These are phyloP conservation scores for Rhodotorula sp. DNA, from an alignment of 1,284 basidiomycete genomes.

Conservation along the genomic window DNA sequence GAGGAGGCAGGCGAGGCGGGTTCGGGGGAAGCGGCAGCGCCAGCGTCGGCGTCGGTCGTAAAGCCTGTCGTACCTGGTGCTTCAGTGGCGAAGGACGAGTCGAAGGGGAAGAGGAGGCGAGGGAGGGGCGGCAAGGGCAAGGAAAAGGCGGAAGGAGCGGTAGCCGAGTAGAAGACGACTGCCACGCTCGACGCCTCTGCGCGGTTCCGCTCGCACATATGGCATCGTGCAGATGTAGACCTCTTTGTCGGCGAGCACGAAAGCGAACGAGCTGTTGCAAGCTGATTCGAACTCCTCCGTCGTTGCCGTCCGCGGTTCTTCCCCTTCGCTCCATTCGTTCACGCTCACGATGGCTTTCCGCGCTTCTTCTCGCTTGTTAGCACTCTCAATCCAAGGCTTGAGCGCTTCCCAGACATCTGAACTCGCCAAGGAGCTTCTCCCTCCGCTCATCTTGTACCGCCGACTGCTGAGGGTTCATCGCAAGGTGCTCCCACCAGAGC, in stretches of 20 bases:
- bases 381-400: constrained; percentile 5
- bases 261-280: not conserved
- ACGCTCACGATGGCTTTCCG: constrained; percentile 3
- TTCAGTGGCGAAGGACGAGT: not conserved
- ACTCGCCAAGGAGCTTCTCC: constrained; percentile 57
- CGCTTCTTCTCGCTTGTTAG: constrained; percentile 1
- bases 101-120: not conserved
- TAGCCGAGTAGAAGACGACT: not conserved
- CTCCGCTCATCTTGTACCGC: constrained; percentile 78
- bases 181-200: too few relatives aligned
- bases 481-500: constrained; percentile 64
- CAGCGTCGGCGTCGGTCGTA: not conserved
- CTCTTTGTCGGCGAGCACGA: too few relatives aligned
- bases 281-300: not conserved
- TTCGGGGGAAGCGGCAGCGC: not conserved
- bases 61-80: not conserved
- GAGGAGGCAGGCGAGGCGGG: not conserved
- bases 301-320: not conserved
- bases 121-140: constrained; percentile 4
- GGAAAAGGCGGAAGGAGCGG: not conserved
- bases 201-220: too few relatives aligned
- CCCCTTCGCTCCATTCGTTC: not conserved
- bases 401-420: constrained; percentile 6
- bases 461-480: constrained; percentile 76
- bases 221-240: too few relatives aligned